phyloP scores from a whole-genome alignment of 106 monocot species.

The Dendrobium huoshanense region DNA sequence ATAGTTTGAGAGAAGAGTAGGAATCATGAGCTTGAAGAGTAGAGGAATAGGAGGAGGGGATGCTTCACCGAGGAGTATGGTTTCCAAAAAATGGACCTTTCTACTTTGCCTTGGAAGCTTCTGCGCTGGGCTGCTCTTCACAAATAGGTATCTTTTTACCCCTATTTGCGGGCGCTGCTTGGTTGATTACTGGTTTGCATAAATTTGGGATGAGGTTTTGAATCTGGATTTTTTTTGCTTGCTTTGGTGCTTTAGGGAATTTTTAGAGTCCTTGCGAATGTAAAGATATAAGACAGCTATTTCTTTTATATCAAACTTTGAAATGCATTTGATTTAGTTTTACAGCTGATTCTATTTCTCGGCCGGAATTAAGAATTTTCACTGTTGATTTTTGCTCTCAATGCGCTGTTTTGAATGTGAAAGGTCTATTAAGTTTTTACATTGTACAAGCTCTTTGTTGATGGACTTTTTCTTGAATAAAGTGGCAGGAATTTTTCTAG shows the following conservation, averaged over 20 bases:
- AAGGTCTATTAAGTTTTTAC: too few species aligned
- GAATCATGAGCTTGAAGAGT: slow-evolving; percentile 25
- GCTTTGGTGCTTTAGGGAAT: slow-evolving; percentile 6
- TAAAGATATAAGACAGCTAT: neutral
- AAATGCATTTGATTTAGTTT: neutral
- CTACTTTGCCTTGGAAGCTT: slow-evolving; percentile 45
- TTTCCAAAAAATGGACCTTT: slow-evolving; percentile 28
- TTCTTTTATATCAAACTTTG: neutral
- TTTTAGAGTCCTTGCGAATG: slow-evolving; percentile 1
- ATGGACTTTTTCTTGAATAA: too few species aligned
- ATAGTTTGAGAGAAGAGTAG: neutral
- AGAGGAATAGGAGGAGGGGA: slow-evolving; percentile 18
- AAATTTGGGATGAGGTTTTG: neutral
- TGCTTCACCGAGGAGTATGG: slow-evolving; percentile 6
- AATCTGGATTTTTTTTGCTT: neutral
- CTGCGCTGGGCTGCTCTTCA: slow-evolving; percentile 40
- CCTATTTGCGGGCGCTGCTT: slow-evolving; percentile 17
- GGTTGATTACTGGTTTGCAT: slow-evolving; percentile 23
- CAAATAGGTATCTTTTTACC: slow-evolving; percentile 29
- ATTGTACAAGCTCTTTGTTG: too few species aligned
- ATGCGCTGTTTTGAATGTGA: too few species aligned
- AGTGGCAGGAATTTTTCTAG: too few species aligned
- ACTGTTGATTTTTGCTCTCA: neutral
- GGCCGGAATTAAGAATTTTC: neutral
- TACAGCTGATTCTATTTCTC: neutral